Percentiles rank a stretch among this genome's conserved stretches.
These are phyloP conservation scores for Vaccinium darrowii DNA, from an alignment of 148 eudicot genomes.

Conservation along the genomic window DNA sequence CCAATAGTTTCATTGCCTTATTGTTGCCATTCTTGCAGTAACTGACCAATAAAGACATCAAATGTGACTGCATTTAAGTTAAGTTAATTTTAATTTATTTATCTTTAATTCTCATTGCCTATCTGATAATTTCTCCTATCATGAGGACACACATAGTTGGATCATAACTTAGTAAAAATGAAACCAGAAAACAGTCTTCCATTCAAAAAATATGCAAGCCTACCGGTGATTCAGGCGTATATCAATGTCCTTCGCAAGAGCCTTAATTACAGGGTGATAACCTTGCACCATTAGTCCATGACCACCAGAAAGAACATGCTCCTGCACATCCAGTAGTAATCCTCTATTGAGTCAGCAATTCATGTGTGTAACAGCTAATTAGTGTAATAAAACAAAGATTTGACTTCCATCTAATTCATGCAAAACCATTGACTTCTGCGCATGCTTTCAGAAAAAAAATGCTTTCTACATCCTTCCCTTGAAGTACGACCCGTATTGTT, in stretches of 20 bases:
- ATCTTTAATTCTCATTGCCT: not conserved
- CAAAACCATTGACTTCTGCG: not conserved
- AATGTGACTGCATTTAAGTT: not conserved
- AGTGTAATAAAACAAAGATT: not conserved
- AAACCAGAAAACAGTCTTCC: not conserved
- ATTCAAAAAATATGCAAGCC: slow-evolving; percentile 8
- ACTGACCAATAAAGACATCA: not conserved
- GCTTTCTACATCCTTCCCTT: not conserved
- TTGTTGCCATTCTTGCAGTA: not conserved
- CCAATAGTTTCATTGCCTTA: too few species aligned
- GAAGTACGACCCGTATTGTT: not conserved
- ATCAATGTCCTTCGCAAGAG: slow-evolving; percentile 75
- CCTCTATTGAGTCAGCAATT: slow-evolving; percentile 14
- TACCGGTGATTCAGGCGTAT: slow-evolving; percentile 88
- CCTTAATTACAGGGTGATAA: slow-evolving; percentile 79
- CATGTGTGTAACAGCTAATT: not conserved
- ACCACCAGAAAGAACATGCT: slow-evolving; percentile 94
- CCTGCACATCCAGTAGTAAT: slow-evolving; percentile 47
- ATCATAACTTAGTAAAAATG: not conserved
- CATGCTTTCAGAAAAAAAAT: not conserved
- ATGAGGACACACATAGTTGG: not conserved
- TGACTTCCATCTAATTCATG: not conserved
- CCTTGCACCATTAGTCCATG: slow-evolving; percentile 98
- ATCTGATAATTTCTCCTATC: not conserved
- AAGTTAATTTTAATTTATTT: not conserved